Conservation (phyloP, 2,329 filamentous ascomycete genomes). For the Dendryphion nanum region DNA sequence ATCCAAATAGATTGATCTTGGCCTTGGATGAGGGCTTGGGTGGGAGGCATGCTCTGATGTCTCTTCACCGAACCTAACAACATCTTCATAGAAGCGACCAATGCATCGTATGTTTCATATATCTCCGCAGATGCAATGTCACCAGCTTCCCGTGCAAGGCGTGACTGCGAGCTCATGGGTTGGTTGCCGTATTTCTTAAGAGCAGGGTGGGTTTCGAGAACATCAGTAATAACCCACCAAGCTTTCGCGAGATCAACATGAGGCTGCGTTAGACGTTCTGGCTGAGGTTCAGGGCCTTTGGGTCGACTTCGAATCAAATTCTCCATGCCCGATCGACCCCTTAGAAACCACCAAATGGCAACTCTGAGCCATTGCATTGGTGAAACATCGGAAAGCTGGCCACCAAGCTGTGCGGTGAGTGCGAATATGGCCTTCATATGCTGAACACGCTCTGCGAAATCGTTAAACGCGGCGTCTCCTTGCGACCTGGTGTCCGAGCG, state of each 20-base stretch:
- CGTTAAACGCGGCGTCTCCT: conserved; percentile 55
- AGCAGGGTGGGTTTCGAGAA: conserved; percentile 37
- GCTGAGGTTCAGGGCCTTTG: conserved; percentile 50
- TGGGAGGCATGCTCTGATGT: conserved; percentile 71
- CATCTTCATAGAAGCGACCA: conserved; percentile 68
- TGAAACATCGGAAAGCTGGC: conserved; percentile 62
- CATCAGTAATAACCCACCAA: conserved; percentile 68
- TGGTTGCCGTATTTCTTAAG: conserved; percentile 25
- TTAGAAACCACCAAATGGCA: conserved; percentile 86
- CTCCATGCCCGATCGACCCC: conserved; percentile 75
- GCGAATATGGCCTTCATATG: conserved; percentile 76
- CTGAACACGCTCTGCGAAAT: conserved; percentile 68
- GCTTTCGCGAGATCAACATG: conserved; percentile 83
- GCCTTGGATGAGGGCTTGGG: conserved; percentile 66
- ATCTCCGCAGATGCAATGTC: conserved; percentile 47
- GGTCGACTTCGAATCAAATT: conserved; percentile 65
- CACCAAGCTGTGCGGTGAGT: conserved; percentile 71
- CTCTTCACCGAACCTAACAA: conserved; percentile 79
- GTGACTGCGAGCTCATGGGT: conserved; percentile 28
- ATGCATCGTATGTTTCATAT: conserved; percentile 51
- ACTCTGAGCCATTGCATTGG: conserved; percentile 69
- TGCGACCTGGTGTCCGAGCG: conserved; percentile 33
- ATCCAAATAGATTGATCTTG: conserved; percentile 83
- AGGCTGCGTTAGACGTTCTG: conserved; percentile 64
- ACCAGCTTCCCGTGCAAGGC: conserved; percentile 44